Conservation (phyloP, 176 grass and related monocot genomes). For the Areca catechu region DNA sequence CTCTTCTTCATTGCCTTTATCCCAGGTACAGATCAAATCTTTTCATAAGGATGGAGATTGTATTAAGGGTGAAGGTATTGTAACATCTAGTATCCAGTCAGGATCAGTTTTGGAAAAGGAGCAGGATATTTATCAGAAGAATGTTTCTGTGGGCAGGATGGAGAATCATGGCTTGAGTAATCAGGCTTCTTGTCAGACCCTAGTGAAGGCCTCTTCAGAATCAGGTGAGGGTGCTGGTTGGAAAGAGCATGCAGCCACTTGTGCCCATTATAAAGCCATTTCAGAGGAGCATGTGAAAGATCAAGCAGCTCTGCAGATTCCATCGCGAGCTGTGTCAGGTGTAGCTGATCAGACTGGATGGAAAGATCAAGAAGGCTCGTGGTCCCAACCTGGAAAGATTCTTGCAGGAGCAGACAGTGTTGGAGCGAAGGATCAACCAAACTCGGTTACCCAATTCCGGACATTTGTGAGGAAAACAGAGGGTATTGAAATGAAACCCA, state of each 20-base stretch:
- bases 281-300: constrained; percentile 29
- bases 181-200: constrained; percentile 28
- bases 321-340: constrained; percentile 22
- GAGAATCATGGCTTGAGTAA: constrained; percentile 17
- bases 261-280: neutral
- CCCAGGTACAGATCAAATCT: constrained; percentile 8
- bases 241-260: constrained; percentile 26
- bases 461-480: constrained; percentile 30
- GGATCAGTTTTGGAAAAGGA: constrained; percentile 35
- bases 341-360: constrained; percentile 23
- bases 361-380: constrained; percentile 30
- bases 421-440: constrained; percentile 25
- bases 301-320: constrained; percentile 21
- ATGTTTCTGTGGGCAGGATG: neutral
- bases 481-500: constrained; percentile 35
- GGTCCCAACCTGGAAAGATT: constrained; percentile 28
- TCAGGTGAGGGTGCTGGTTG: constrained; percentile 9
- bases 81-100: constrained; percentile 24
- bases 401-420: constrained; percentile 21
- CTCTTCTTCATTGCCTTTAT: constrained; percentile 11
- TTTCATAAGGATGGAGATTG: constrained; percentile 17
- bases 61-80: constrained; percentile 32
- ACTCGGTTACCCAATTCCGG: constrained; percentile 5
- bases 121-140: constrained; percentile 2
- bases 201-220: constrained; percentile 39